Conservation (phyloP, 2,329 filamentous ascomycete species). For the Didymella pinodella region DNA sequence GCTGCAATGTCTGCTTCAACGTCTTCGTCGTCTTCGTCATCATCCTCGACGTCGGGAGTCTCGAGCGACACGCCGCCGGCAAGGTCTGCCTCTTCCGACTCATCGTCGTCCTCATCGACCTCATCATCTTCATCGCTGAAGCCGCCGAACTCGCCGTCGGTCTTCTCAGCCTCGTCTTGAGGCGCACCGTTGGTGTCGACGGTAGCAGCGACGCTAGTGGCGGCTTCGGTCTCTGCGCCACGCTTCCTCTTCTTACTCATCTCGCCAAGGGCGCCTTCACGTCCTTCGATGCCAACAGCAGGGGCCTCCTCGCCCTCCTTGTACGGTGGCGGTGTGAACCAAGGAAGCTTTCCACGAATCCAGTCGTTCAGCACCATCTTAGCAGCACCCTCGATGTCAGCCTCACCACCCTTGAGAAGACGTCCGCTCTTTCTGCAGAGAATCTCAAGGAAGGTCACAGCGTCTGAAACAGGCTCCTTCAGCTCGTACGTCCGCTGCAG, state of each 20-base stretch:
- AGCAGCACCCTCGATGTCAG: constrained; percentile 91
- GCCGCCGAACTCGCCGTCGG: constrained; percentile 45
- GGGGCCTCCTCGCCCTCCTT: constrained; percentile 47
- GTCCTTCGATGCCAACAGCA: constrained; percentile 64
- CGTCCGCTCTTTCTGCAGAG: constrained; percentile 87
- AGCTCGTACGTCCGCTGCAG: constrained; percentile 93
- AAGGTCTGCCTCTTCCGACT: constrained; percentile 30
- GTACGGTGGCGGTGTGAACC: constrained; percentile 84
- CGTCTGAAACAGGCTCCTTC: constrained; percentile 74
- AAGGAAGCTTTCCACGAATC: constrained; percentile 91
- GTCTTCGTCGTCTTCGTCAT: constrained; percentile 41
- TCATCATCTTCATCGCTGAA: constrained; percentile 42
- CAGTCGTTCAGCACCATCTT: constrained; percentile 99
- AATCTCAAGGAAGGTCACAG: constrained; percentile 84
- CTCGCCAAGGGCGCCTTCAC: constrained; percentile 81
- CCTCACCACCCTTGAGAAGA: constrained; percentile 89
- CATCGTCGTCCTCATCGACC: constrained; percentile 31
- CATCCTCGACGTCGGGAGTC: constrained; percentile 24
- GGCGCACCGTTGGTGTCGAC: constrained; percentile 23
- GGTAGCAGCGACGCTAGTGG: constrained; percentile 32
- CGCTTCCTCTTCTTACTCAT: constrained; percentile 81
- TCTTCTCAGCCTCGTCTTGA: constrained; percentile 30
- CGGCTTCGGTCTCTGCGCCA: constrained; percentile 45
- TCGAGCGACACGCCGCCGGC: constrained; percentile 26
- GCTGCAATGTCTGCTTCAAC: constrained; percentile 46